These are phyloP conservation scores for Populus euphratica DNA, from an alignment of 345 rosid species.

Conservation along the genomic window DNA sequence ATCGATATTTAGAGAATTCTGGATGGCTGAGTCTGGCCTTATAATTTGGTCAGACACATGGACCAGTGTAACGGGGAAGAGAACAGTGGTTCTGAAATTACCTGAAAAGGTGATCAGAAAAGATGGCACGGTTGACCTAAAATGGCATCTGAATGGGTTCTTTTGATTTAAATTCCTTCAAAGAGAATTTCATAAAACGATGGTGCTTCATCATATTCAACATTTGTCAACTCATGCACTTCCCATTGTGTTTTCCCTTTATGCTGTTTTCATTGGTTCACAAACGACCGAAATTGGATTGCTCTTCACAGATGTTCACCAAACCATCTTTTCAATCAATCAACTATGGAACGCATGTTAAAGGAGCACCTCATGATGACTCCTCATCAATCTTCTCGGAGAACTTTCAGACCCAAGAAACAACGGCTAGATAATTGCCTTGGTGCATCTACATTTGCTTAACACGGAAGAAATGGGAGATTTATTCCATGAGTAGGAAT, in stretches of 20 bases:
- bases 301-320: not conserved
- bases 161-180: not conserved
- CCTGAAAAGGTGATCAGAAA: not conserved
- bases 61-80: not conserved
- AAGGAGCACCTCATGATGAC: not conserved
- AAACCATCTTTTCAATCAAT: not conserved
- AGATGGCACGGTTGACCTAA: not conserved
- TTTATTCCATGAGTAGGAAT: slow-evolving; percentile 36
- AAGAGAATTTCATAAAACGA: not conserved
- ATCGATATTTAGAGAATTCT: not conserved
- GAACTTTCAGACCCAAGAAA: not conserved
- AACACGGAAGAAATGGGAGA: slow-evolving; percentile 25
- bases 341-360: not conserved
- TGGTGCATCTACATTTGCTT: slow-evolving; percentile 31
- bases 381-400: not conserved
- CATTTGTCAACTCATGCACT: not conserved
- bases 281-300: slow-evolving; percentile 4
- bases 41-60: no score
- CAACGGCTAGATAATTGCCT: slow-evolving; percentile 9
- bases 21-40: not conserved
- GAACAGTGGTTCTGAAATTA: not conserved
- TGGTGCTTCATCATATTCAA: slow-evolving; percentile 8
- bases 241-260: not conserved
- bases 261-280: not conserved
- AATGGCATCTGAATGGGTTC: not conserved